Percentiles rank a stretch among this genome's conserved stretches.
Evolutionary conservation across 2,329 filamentous ascomycete species (phyloP).

Genomic region (Arthroderma sp.): DNA sequence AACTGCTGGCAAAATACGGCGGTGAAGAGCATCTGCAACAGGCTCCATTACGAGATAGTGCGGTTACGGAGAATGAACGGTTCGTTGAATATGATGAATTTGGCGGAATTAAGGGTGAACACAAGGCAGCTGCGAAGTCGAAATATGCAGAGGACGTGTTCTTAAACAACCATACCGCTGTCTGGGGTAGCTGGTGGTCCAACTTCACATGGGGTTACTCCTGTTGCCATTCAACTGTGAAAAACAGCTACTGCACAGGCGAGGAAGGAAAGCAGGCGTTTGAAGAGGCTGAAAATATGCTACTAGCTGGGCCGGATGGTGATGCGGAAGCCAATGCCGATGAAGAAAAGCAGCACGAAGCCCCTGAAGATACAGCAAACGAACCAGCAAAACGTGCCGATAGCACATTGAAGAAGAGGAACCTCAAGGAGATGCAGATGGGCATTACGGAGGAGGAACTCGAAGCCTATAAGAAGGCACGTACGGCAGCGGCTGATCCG

Average conservation of each 20-base stretch:
- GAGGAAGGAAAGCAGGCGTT: conserved; percentile 73
- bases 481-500: conserved; percentile 62
- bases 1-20: conserved; percentile 72
- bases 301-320: conserved; percentile 26
- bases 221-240: conserved; percentile 85
- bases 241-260: conserved; percentile 96
- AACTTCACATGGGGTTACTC: conserved; percentile 92
- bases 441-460: conserved; percentile 72
- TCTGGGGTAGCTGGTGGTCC: conserved; percentile 97
- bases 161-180: conserved; percentile 78
- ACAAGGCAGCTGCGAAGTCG: conserved; percentile 62
- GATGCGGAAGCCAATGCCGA: conserved; percentile 12
- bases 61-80: conserved; percentile 65
- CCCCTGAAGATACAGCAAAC: conserved; percentile 9
- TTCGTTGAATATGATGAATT: conserved; percentile 93
- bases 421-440: conserved; percentile 62
- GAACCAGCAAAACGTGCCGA: conserved; percentile 10
- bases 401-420: conserved; percentile 50
- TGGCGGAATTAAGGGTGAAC: conserved; percentile 77
- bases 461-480: conserved; percentile 69
- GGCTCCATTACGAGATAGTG: conserved; percentile 50
- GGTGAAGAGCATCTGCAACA: conserved; percentile 49
- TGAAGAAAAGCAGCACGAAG: conserved; percentile 13
- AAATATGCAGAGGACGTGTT: conserved; percentile 85
- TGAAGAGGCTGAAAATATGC: conserved; percentile 56